Evolutionary conservation across 2,329 filamentous ascomycete genomes (phyloP).

Genomic region (Ciborinia camelliae): DNA sequence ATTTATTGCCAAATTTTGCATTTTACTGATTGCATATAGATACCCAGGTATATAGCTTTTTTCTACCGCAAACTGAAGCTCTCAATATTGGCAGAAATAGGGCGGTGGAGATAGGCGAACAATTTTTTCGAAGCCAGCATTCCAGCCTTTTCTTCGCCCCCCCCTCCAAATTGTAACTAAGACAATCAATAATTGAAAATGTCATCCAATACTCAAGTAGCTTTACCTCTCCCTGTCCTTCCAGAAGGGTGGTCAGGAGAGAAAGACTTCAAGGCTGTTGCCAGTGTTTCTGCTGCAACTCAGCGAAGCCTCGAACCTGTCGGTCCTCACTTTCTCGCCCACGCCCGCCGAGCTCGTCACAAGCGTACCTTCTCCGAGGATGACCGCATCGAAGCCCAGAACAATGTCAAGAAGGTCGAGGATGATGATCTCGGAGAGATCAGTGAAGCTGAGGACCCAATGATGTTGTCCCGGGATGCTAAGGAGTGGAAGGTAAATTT

Average conservation of each 20-base stretch:
- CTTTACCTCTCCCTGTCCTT: slow-evolving; percentile 68
- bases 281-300: slow-evolving; percentile 69
- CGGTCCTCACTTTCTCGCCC: slow-evolving; percentile 94
- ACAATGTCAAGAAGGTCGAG: slow-evolving; percentile 93
- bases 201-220: slow-evolving; percentile 40
- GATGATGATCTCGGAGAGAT: slow-evolving; percentile 86
- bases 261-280: slow-evolving; percentile 87
- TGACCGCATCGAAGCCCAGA: slow-evolving; percentile 92
- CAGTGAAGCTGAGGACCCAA: slow-evolving; percentile 87
- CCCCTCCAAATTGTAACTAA: slow-evolving; percentile 11
- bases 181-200: slow-evolving; percentile 23
- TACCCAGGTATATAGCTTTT: neutral
- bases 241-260: slow-evolving; percentile 79
- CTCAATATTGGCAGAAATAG: neutral
- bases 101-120: slow-evolving; percentile 13
- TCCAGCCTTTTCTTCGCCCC: slow-evolving; percentile 14
- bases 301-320: slow-evolving; percentile 93
- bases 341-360: slow-evolving; percentile 91
- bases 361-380: slow-evolving; percentile 98
- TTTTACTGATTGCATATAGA: neutral
- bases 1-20: neutral
- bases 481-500: slow-evolving; percentile 95
- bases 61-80: neutral
- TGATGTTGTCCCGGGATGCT: slow-evolving; percentile 87
- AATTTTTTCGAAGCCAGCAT: slow-evolving; percentile 10